Conservation (phyloP, 257 asterid genomes). For the Gardenia jasminoides region DNA sequence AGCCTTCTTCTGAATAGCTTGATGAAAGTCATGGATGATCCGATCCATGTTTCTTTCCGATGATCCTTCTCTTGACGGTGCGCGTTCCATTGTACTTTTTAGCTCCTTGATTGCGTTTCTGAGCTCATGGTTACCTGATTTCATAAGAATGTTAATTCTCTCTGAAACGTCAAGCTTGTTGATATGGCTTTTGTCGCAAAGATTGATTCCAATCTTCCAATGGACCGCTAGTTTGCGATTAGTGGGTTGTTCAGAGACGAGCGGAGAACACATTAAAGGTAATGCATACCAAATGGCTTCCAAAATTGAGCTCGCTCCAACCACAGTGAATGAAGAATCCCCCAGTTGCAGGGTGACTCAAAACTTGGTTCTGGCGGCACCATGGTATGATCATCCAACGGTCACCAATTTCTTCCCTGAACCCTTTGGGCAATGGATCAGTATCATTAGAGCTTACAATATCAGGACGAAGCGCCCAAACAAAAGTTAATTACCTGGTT, state of each 20-base stretch:
- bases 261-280: conserved; percentile 45
- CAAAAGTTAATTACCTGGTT: background rate
- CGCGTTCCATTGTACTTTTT: conserved; percentile 25
- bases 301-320: conserved; percentile 43
- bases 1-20: too few relatives aligned
- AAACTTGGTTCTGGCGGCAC: conserved; percentile 39
- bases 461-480: too few relatives aligned
- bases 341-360: conserved; percentile 29
- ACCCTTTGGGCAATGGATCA: conserved; percentile 27
- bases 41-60: conserved; percentile 32
- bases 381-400: conserved; percentile 36
- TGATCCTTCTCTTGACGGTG: conserved; percentile 34
- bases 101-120: conserved; percentile 28
- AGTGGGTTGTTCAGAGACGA: conserved; percentile 45
- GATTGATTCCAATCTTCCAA: conserved; percentile 45
- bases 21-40: conserved; percentile 24
- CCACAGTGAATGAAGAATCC: conserved; percentile 52
- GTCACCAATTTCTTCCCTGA: conserved; percentile 15
- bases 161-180: conserved; percentile 21
- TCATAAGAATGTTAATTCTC: conserved; percentile 34
- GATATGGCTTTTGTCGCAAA: conserved; percentile 29
- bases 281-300: conserved; percentile 44
- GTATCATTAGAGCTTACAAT: too few relatives aligned
- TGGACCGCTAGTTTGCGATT: conserved; percentile 42
- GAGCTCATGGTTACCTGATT: conserved; percentile 20